A percentile compares a stretch with the other conserved stretches of the same genome.
Conservation (phyloP, 2,329 filamentous ascomycete species). For the Aspergillus niger region DNA sequence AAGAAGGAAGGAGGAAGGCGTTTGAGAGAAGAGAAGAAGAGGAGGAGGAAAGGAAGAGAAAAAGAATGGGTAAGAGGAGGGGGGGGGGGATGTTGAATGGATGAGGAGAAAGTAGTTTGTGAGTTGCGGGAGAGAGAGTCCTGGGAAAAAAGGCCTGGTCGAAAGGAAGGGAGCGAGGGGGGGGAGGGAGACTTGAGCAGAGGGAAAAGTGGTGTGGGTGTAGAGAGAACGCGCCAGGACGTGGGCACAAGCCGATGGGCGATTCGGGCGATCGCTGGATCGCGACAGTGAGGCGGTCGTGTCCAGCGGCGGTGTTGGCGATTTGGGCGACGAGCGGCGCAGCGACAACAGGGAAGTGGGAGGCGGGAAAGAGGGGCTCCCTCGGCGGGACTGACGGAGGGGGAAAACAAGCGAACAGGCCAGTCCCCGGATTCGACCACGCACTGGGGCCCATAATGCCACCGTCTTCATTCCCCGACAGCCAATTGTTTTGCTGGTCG, state of each 20-base stretch:
- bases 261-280: slow-evolving; percentile 26
- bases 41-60: slow-evolving; percentile 15
- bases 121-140: slow-evolving; percentile 16
- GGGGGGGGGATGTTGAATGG: slow-evolving; percentile 18
- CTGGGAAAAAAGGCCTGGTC: slow-evolving; percentile 20
- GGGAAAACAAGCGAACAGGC: slow-evolving; percentile 15
- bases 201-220: slow-evolving; percentile 9
- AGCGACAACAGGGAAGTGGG: slow-evolving; percentile 16
- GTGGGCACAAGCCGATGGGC: slow-evolving; percentile 26
- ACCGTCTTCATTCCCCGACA: slow-evolving; percentile 10
- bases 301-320: slow-evolving; percentile 22
- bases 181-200: slow-evolving; percentile 13
- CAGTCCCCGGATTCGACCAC: slow-evolving; percentile 14
- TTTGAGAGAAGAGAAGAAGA: slow-evolving; percentile 23
- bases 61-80: slow-evolving; percentile 21
- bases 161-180: slow-evolving; percentile 24
- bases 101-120: slow-evolving; percentile 24
- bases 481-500: slow-evolving; percentile 7
- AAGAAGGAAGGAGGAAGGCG: slow-evolving; percentile 19
- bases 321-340: slow-evolving; percentile 18
- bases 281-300: slow-evolving; percentile 30
- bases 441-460: slow-evolving; percentile 20
- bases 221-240: slow-evolving; percentile 23
- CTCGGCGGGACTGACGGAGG: slow-evolving; percentile 24
- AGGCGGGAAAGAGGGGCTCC: slow-evolving; percentile 22